Evolutionary conservation across 331 rosid genomes (phyloP), one percentile per base, ranked within the genome.

Genomic region (Stylosanthes scabra): DNA sequence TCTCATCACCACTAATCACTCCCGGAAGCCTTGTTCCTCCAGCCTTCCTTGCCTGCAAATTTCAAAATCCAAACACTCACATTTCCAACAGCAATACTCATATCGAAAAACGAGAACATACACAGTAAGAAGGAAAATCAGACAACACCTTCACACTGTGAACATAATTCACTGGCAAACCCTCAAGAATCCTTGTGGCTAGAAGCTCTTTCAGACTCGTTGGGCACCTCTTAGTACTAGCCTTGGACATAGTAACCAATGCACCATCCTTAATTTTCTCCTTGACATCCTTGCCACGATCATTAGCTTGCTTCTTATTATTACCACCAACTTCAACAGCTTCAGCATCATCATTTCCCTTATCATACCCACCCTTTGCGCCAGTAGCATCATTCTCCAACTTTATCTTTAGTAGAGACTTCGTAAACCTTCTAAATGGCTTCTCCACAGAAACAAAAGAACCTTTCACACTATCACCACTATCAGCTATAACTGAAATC

Each of bases 161-260:
- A 16, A 80, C 40, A 73, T 93, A 93, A 60, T 59, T 87, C 37
- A 93, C 96, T 0, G 39, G 72, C 28, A 84, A 61, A 15, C 96
- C 98, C 69, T 93, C 97, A 2, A 93, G 87, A 80, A 93, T 71
- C 67, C 93, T 85, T 1, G 90, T 87, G 5, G 69, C 74, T 40
- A 93, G 81, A 77, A 93, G 93, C 45, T 87, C 93, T 72, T 81
- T 87, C 67, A 93, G 67, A 68, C 77, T 93, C 2, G 76, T 2
- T n/a, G 89, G 88, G 44, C 85, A 87, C 83, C 82, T 90, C 80
- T 88, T 88, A 41, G 8, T 41, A 5, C 7, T 34, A 63, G 31
- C 51, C 55, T 61, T 79, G 3, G 56, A 65, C 76, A 63, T 56
- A 10, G 73, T 31, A 27, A 63, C 51, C 8, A 68, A 52, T 27